Percentiles rank a stretch among this genome's conserved stretches.
These are phyloP conservation scores for Coprinopsis strossmayeri DNA, from an alignment of 768 basidiomycete genomes.

Conservation along the genomic window DNA sequence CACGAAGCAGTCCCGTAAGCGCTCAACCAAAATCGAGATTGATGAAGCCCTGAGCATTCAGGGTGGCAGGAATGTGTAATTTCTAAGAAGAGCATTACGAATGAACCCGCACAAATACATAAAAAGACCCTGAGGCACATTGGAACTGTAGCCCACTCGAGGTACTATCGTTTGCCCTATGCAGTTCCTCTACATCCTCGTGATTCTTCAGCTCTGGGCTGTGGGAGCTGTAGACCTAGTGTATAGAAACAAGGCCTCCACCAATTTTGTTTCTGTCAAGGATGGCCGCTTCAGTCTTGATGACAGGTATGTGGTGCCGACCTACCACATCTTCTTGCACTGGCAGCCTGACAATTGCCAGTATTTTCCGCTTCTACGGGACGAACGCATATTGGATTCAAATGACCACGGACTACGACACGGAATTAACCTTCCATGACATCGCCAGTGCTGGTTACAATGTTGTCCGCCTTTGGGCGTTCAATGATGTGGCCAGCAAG, in stretches of 20 bases:
- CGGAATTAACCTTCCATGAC: constrained; percentile 15
- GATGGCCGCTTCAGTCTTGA: constrained; percentile 12
- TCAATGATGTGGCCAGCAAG: constrained; percentile 16
- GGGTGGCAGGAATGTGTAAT: too few relatives aligned
- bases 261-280: constrained; percentile 11
- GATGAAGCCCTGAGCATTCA: too few relatives aligned
- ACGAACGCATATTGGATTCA: constrained; percentile 19
- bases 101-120: too few relatives aligned
- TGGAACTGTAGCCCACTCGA: too few relatives aligned
- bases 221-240: constrained; percentile 6
- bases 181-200: too few relatives aligned
- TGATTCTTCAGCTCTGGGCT: constrained; percentile 12
- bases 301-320: constrained; percentile 5
- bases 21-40: too few relatives aligned
- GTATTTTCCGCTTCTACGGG: constrained; percentile 16
- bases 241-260: constrained; percentile 6
- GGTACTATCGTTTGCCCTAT: too few relatives aligned
- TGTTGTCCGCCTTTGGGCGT: constrained; percentile 20
- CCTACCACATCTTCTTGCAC: neutral
- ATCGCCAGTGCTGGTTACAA: constrained; percentile 14
- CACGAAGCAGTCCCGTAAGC: too few relatives aligned
- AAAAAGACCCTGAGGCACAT: too few relatives aligned
- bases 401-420: constrained; percentile 15
- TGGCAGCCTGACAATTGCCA: neutral
- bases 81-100: too few relatives aligned